A percentile compares a stretch with the other conserved stretches of the same genome.
phyloP scores from a whole-genome alignment of 2,329 filamentous ascomycete species.

The Endocalyx cinctus region DNA sequence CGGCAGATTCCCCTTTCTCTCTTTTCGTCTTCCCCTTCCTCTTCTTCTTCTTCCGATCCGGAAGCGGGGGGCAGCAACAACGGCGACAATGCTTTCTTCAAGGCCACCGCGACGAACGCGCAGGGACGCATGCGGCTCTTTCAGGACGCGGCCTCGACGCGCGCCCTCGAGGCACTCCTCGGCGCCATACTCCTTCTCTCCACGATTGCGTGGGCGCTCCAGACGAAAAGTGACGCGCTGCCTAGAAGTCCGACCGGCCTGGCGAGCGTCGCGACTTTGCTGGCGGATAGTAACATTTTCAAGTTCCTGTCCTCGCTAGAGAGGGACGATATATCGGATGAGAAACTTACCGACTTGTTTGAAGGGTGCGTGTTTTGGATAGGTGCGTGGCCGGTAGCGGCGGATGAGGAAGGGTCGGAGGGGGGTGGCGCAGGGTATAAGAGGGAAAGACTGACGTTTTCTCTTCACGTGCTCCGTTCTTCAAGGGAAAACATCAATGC shows the following conservation, averaged over 20 bases:
- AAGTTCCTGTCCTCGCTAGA: background rate
- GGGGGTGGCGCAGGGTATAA: too few relatives aligned
- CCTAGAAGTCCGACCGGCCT: slow-evolving; percentile 1
- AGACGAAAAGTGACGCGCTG: slow-evolving; percentile 1
- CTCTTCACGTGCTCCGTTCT: too few relatives aligned
- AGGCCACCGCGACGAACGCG: background rate
- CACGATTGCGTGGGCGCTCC: background rate
- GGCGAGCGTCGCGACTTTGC: slow-evolving; percentile 2
- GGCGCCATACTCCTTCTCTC: slow-evolving; percentile 1
- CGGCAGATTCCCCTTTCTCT: background rate
- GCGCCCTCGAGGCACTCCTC: slow-evolving; percentile 2
- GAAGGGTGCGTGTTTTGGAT: too few relatives aligned
- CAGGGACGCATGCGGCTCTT: slow-evolving; percentile 1
- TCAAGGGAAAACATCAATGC: too few relatives aligned
- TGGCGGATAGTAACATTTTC: slow-evolving; percentile 2
- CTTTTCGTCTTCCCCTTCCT: too few relatives aligned
- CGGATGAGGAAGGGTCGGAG: too few relatives aligned
- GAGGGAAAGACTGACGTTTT: too few relatives aligned
- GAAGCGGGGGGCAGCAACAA: background rate
- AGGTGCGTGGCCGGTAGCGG: too few relatives aligned
- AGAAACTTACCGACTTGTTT: too few relatives aligned
- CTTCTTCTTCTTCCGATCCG: too few relatives aligned
- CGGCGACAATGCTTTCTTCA: background rate
- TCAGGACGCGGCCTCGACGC: slow-evolving; percentile 1
- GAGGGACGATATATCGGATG: too few relatives aligned